phyloP scores from a whole-genome alignment of 169 alveolate species.

The Blepharisma undulans region DNA sequence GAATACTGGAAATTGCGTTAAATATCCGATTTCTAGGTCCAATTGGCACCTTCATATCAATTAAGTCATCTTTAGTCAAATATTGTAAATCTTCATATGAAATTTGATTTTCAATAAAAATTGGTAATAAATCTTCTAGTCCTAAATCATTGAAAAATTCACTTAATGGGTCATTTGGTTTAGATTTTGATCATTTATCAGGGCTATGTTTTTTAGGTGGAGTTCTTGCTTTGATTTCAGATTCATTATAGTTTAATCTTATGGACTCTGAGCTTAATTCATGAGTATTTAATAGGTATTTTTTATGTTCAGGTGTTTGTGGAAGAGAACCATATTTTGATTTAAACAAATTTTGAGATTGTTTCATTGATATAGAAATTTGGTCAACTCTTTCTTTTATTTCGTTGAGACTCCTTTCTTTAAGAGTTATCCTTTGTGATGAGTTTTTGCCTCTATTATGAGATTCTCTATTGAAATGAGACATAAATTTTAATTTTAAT shows the following conservation, averaged over 20 bases:
- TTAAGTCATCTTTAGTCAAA: conserved; percentile 52
- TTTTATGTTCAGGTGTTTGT: not conserved
- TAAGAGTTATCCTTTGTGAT: not conserved
- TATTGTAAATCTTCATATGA: conserved; percentile 46
- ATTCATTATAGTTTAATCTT: not conserved
- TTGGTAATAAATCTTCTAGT: not conserved
- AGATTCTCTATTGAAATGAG: not conserved
- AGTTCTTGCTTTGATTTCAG: not conserved
- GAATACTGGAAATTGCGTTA: not conserved
- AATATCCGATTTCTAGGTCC: conserved; percentile 61
- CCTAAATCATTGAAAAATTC: not conserved
- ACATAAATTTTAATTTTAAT: not conserved
- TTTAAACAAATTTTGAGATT: not conserved
- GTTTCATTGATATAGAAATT: not conserved
- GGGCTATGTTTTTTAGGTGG: not conserved
- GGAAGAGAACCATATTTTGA: not conserved
- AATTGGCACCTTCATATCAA: conserved; percentile 59
- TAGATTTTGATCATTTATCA: not conserved
- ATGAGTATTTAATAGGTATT: not conserved
- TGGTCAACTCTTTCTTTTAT: not conserved
- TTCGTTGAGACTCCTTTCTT: not conserved
- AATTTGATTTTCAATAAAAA: conserved; percentile 42
- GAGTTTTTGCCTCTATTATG: not conserved
- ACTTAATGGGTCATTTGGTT: not conserved
- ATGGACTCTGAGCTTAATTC: not conserved